A percentile compares a stretch with the other conserved stretches of the same genome.
These are phyloP conservation scores for Pleurotus pulmonarius DNA, from an alignment of 768 basidiomycete genomes.

Conservation along the genomic window DNA sequence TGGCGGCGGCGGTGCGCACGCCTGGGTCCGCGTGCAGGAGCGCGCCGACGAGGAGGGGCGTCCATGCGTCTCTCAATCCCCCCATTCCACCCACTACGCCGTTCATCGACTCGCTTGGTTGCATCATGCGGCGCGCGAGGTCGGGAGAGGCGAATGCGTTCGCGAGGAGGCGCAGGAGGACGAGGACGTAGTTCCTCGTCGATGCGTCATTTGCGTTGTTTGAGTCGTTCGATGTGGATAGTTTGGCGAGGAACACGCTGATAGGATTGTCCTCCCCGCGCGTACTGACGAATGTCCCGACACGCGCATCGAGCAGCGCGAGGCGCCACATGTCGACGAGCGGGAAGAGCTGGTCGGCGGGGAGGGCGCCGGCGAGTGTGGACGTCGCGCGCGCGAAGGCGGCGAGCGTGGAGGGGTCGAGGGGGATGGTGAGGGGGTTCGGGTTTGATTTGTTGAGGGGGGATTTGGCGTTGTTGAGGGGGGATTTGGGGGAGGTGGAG, in stretches of 20 bases:
- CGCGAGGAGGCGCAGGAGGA: conserved; percentile 60
- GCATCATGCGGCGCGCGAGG: conserved; percentile 32
- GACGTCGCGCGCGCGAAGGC: conserved; percentile 21
- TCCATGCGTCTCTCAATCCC: conserved; percentile 31
- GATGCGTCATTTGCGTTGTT: conserved; percentile 8
- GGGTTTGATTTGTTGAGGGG: no score
- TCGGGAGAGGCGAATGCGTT: conserved; percentile 59
- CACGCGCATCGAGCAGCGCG: conserved; percentile 60
- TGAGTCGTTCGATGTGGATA: conserved; percentile 15
- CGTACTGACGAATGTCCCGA: conserved; percentile 47
- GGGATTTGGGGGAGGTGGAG: not conserved
- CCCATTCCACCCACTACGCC: no score
- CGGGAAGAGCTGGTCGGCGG: conserved; percentile 65
- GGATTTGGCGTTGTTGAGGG: no score
- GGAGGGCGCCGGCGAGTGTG: conserved; percentile 41
- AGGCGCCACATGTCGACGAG: conserved; percentile 82
- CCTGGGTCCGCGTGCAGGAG: conserved; percentile 64
- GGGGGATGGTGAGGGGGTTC: no score
- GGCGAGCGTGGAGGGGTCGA: no score
- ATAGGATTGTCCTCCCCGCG: conserved; percentile 32
- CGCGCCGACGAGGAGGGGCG: conserved; percentile 57
- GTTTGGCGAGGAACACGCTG: conserved; percentile 39
- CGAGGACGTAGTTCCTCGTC: conserved; percentile 60
- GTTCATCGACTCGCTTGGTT: conserved; percentile 13
- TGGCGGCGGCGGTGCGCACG: conserved; percentile 79